A percentile compares a stretch with the other conserved stretches of the same genome.
These are phyloP conservation scores for Fragosphaeria purpurea DNA, from an alignment of 2,329 filamentous ascomycete genomes.

Conservation along the genomic window DNA sequence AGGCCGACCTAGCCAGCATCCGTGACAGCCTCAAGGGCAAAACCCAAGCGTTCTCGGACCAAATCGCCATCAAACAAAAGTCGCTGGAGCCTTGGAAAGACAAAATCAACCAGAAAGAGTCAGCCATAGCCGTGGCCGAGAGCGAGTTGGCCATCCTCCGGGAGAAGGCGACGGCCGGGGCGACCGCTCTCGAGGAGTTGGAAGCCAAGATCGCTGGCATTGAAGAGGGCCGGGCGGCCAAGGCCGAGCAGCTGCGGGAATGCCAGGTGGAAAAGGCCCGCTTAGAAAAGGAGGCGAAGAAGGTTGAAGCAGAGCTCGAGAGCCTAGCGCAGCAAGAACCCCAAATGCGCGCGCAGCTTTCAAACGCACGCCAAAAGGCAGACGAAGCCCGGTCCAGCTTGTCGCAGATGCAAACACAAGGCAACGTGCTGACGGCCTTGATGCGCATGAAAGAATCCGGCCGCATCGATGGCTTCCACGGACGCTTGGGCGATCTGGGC, in stretches of 20 bases:
- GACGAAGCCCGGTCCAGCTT: conserved; percentile 90
- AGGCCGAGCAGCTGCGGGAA: conserved; percentile 63
- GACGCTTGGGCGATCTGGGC: conserved; percentile 85
- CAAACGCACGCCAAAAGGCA: conserved; percentile 83
- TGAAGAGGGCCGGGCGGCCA: conserved; percentile 59
- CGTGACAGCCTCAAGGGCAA: conserved; percentile 87
- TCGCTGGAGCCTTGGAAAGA: conserved; percentile 92
- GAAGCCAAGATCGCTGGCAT: conserved; percentile 68
- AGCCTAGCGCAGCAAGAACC: conserved; percentile 70
- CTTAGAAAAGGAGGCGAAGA: conserved; percentile 64
- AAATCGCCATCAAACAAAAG: conserved; percentile 88
- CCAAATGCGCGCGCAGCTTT: conserved; percentile 72
- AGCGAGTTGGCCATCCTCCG: conserved; percentile 86
- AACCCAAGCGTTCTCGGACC: conserved; percentile 85
- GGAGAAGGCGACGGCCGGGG: conserved; percentile 81
- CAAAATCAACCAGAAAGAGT: conserved; percentile 94
- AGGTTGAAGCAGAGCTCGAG: conserved; percentile 61
- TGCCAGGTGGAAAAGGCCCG: conserved; percentile 62
- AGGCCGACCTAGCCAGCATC: conserved; percentile 72
- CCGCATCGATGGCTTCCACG: conserved; percentile 94
- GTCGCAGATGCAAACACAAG: conserved; percentile 81
- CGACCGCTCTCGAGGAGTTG: conserved; percentile 73
- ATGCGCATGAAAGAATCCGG: conserved; percentile 95
- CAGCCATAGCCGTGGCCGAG: conserved; percentile 84
- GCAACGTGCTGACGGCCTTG: conserved; percentile 81